Evolutionary conservation across 2,329 filamentous ascomycete genomes (phyloP).

Genomic region (Cordyceps cateniannulata): DNA sequence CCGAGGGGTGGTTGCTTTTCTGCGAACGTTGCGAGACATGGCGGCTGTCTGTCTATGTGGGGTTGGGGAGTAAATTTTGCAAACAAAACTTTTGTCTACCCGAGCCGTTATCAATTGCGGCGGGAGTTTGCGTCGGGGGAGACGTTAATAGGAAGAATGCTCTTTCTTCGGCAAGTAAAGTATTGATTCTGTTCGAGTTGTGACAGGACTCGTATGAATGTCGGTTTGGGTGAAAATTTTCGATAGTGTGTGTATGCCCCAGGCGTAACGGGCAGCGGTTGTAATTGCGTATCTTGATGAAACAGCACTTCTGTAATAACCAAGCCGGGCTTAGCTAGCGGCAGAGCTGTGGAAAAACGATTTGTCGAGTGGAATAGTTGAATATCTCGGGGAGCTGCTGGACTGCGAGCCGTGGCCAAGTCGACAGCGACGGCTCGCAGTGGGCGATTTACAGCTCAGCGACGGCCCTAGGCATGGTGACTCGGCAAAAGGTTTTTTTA

Average conservation of each 20-base stretch:
- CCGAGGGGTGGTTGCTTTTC: conserved; percentile 41
- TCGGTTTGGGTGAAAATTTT: background rate
- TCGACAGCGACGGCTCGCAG: conserved; percentile 56
- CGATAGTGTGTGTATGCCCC: background rate
- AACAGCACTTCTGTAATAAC: background rate
- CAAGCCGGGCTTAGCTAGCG: conserved; percentile 18
- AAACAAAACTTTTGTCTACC: too few species aligned
- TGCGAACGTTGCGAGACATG: conserved; percentile 50
- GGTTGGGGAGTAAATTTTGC: background rate
- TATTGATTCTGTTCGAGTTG: background rate
- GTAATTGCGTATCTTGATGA: background rate
- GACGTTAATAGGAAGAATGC: too few species aligned
- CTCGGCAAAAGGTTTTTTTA: conserved; percentile 62
- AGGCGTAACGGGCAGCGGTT: conserved; percentile 6
- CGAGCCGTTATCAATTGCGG: background rate
- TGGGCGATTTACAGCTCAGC: conserved; percentile 86
- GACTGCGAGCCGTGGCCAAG: conserved; percentile 62
- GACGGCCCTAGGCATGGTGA: conserved; percentile 66
- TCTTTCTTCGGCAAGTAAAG: background rate
- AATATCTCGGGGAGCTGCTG: conserved; percentile 75
- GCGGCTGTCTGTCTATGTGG: conserved; percentile 18
- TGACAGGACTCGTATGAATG: background rate
- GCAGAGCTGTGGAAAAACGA: conserved; percentile 49
- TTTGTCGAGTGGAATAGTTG: conserved; percentile 54
- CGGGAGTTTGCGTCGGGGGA: background rate